Percentiles rank a stretch among this genome's conserved stretches.
Conservation (phyloP, 2,329 filamentous ascomycete species). For the Monilinia aucupariae region DNA sequence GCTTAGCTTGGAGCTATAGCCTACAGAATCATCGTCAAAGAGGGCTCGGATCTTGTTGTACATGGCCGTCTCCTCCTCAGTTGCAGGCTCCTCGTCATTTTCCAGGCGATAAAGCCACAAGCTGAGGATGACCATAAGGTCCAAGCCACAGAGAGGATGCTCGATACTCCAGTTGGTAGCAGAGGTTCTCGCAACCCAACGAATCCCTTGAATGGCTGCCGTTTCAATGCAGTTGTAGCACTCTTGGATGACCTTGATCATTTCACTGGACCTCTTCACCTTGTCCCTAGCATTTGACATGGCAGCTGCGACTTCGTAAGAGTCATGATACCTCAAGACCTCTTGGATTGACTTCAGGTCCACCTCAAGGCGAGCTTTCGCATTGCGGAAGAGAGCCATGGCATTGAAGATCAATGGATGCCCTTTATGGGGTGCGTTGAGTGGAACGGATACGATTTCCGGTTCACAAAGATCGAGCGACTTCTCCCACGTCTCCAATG, state of each 20-base stretch:
- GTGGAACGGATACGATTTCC: slow-evolving; percentile 78
- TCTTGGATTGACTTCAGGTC: slow-evolving; percentile 92
- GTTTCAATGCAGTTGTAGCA: slow-evolving; percentile 98
- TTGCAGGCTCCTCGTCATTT: slow-evolving; percentile 91
- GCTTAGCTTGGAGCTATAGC: slow-evolving; percentile 76
- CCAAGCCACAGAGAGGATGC: slow-evolving; percentile 91
- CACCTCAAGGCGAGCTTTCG: slow-evolving; percentile 84
- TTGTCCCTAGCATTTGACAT: slow-evolving; percentile 94
- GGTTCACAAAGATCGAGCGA: slow-evolving; percentile 90
- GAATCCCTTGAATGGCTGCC: slow-evolving; percentile 86
- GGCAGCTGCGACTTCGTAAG: slow-evolving; percentile 91
- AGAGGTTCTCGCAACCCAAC: slow-evolving; percentile 96
- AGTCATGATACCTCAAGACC: slow-evolving; percentile 92
- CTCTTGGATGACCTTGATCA: slow-evolving; percentile 97
- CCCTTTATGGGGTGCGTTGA: slow-evolving; percentile 91
- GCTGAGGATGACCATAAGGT: slow-evolving; percentile 95
- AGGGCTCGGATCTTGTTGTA: slow-evolving; percentile 87
- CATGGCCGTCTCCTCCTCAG: slow-evolving; percentile 78
- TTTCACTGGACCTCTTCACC: slow-evolving; percentile 90
- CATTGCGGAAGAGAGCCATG: slow-evolving; percentile 94
- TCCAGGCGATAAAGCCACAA: slow-evolving; percentile 98
- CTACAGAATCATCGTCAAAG: slow-evolving; percentile 83
- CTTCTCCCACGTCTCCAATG: slow-evolving; percentile 98
- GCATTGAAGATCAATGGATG: slow-evolving; percentile 98
- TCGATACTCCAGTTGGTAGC: slow-evolving; percentile 99